Base-by-base conservation (phyloP, 2,329 filamentous ascomycete genomes). In the Fusarium transvaalense region DNA sequence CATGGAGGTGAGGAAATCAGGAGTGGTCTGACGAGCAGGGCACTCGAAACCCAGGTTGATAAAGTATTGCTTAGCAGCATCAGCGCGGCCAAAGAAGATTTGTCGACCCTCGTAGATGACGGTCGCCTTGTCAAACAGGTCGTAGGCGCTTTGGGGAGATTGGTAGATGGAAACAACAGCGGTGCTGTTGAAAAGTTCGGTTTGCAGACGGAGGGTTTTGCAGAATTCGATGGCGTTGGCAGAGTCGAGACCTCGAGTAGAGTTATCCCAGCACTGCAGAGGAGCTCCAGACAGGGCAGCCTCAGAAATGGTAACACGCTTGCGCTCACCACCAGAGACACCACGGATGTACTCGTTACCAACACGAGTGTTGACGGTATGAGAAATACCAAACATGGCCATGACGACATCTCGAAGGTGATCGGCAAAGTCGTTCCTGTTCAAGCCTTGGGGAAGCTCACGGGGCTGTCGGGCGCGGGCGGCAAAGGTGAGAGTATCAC, bases 401-500 rank as follows among this genome's bases (percentile, higher is more conserved):
- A 92, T 92, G 66, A 90, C 86, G 42, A 92, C 89, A 76, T 93
- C 90, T 32, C 89, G 85, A 67, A 91, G 80, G 68, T 92, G 89
- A 69, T 85, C 82, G 31, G 89, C 84, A 64, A 88, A 91, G 10
- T 82, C 80, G 52, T 82, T 77, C 64, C 81, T 81, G 67, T 81
- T 81, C 14, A 91, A 82, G 38, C 89, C 89, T 10, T 84, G 81
- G 6, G 90, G 89, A 4, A 90, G 83, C 32, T 85, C 73, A 41
- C 86, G 85, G 4, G 91, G 90, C 50, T 90, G 86, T 57, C 91
- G 85, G 8, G 92, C 91, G 19, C 87, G 83, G 6, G 92, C 91
- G 19, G 92, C 92, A 66, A 95, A 95, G 56, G 88, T 90, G 46
- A 95, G 84, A 2, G 92, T 96, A 73, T 95, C 91, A 52, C 91